A percentile compares a stretch with the other conserved stretches of the same genome.
These are phyloP conservation scores for Urtica urens DNA, from an alignment of 306 rosid genomes.

Conservation along the genomic window DNA sequence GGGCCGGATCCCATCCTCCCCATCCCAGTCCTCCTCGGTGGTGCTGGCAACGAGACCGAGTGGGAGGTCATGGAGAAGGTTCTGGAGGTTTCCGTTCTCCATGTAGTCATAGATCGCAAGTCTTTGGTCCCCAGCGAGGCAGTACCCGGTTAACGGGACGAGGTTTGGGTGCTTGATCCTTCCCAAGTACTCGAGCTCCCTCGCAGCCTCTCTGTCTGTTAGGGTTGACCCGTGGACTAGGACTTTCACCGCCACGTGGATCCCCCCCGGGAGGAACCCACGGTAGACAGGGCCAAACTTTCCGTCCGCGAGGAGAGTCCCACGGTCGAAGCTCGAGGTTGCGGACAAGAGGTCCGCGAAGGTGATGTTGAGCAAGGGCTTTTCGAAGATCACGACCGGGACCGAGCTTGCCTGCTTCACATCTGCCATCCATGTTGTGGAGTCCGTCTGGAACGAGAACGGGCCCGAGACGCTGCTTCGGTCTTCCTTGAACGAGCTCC, in stretches of 20 bases:
- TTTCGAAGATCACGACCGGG: conserved; percentile 80
- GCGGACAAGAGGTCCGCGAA: conserved; percentile 88
- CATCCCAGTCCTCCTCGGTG: conserved; percentile 52
- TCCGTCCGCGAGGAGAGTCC: conserved; percentile 95
- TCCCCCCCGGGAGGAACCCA: conserved; percentile 83
- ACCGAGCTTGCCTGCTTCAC: conserved; percentile 92
- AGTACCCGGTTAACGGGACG: conserved; percentile 89
- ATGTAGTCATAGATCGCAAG: conserved; percentile 94
- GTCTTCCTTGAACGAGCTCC: conserved; percentile 65
- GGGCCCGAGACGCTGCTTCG: conserved; percentile 78
- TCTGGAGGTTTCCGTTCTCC: conserved; percentile 97
- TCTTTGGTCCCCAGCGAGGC: conserved; percentile 96
- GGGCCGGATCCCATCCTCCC: conserved; percentile 63
- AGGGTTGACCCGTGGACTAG: conserved; percentile 84
- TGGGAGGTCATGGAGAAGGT: conserved; percentile 88
- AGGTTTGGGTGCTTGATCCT: conserved; percentile 93
- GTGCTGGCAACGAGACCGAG: conserved; percentile 81
- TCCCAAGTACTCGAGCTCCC: conserved; percentile 92
- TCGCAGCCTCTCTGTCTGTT: conserved; percentile 83
- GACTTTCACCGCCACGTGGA: conserved; percentile 91
- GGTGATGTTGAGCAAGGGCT: conserved; percentile 80
- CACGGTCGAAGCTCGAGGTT: conserved; percentile 88
- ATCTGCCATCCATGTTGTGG: conserved; percentile 99
- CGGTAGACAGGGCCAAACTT: conserved; percentile 95
- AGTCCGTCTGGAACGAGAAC: conserved; percentile 91